Evolutionary conservation across 2,329 filamentous ascomycete species (phyloP).

Genomic region (Alternaria sp.): DNA sequence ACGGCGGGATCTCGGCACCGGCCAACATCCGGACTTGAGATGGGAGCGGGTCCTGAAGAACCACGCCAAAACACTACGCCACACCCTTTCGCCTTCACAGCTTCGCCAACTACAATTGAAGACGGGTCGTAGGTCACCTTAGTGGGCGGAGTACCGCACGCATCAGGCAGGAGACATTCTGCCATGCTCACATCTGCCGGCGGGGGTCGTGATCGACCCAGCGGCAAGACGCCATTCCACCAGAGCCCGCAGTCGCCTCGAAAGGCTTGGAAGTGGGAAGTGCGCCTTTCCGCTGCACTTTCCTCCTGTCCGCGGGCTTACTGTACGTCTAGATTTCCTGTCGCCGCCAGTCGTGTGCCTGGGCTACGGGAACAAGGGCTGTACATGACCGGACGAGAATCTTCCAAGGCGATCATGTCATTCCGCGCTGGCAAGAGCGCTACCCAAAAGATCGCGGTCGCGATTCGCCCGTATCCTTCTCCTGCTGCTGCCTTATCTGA

Average conservation of each 20-base stretch:
- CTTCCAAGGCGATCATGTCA: neutral
- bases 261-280: constrained; percentile 4
- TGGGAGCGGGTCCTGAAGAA: neutral
- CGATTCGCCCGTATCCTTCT: constrained; percentile 9
- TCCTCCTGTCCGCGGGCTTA: neutral
- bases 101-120: neutral
- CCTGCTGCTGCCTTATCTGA: constrained; percentile 35
- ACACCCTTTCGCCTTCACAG: neutral
- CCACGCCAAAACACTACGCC: neutral
- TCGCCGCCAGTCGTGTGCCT: neutral
- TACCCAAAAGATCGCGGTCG: constrained; percentile 1
- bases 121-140: neutral
- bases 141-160: constrained; percentile 10
- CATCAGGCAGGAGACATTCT: constrained; percentile 16
- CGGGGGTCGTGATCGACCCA: constrained; percentile 11
- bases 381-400: neutral
- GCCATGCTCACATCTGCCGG: neutral
- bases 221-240: constrained; percentile 4
- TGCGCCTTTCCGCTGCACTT: neutral
- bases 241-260: constrained; percentile 12
- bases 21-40: neutral
- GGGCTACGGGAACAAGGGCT: neutral
- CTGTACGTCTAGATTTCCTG: neutral
- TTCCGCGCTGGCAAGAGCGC: neutral
- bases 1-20: neutral